Base-by-base conservation (phyloP, 2,329 filamentous ascomycete species). In the Neocatenulostroma microsporum region DNA sequence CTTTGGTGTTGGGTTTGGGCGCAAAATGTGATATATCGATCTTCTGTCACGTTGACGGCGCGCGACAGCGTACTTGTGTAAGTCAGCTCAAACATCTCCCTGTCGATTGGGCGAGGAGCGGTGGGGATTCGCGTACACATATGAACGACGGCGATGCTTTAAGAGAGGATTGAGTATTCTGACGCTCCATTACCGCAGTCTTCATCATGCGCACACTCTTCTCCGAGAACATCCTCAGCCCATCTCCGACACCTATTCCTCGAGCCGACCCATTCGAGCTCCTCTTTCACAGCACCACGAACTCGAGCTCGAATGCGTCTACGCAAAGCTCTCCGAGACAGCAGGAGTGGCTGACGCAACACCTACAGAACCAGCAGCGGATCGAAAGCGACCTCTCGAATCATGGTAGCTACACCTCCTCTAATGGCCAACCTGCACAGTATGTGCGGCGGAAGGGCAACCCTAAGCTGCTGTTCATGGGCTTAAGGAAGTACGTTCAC, bases 381-480 rank as follows among this genome's bases (percentile, higher is more conserved):
- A 32, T 35, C 36, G 37, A 47, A 35, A 44, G 32, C 39, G 42
- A 49, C 18, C 30, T 41, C 25, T 30, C 24, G 17, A 26, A 28
- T 12, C 25, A 32, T 8, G 18, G 23, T 9, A 34, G 19, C 26
- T 30, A 38, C 29, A 29, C 11, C 9, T 18, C 19, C 13, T n/a
- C n/a, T n/a, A 34, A 31, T 24, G 30, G 19, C 13, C 17, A 21
- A 5, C 15, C 19, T 34, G 36, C 29, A 20, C 41, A 30, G 14
- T 41, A 46, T 29, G 39, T 40, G 9, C 35, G 50, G 26, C 50
- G 50, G 25, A 57, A 55, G 37, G 55, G 54, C 20, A 51, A 52
- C 35, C 91, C 91, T 21, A 78, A 88, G 51, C 66, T 98, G 36
- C 68, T 98, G 39, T 69, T 98, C 47, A 96, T 98, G 91, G 91